Evolutionary conservation across 2,329 filamentous ascomycete species (phyloP).

Genomic region (Xylaria sp.): DNA sequence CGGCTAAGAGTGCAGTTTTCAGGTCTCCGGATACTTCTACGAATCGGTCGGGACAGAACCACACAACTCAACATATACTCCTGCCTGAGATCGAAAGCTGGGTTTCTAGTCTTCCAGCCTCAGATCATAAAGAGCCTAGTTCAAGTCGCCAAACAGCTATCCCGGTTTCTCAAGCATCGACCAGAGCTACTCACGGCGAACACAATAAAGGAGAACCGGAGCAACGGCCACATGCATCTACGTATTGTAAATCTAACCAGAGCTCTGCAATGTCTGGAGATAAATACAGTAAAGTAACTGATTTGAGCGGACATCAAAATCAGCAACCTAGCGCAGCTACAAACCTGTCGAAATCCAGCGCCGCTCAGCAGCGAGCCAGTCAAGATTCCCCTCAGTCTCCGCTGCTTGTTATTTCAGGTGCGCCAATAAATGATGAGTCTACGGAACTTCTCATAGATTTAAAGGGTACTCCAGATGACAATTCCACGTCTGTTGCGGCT

Average conservation of each 20-base stretch:
- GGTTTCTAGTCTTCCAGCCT: slow-evolving; percentile 26
- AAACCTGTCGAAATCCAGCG: not conserved
- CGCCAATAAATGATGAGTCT: not conserved
- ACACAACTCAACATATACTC: not conserved
- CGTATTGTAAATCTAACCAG: not conserved
- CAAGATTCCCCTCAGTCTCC: not conserved
- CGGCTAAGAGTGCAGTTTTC: not conserved
- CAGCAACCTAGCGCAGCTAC: not conserved
- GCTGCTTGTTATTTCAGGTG: not conserved
- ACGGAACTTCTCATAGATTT: not conserved
- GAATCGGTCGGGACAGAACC: not conserved
- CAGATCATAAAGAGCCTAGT: no score
- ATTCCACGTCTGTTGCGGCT: not conserved
- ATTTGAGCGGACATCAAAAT: not conserved
- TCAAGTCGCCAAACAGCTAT: not conserved
- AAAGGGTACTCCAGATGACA: not conserved
- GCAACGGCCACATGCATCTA: not conserved
- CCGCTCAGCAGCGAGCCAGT: not conserved
- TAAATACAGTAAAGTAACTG: not conserved
- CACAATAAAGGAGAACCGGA: not conserved
- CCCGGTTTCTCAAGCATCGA: not conserved
- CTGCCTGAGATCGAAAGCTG: slow-evolving; percentile 25
- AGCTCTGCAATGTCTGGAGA: not conserved
- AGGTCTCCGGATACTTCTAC: not conserved
- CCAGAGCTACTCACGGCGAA: not conserved